These are phyloP conservation scores for Botrytis fragariae DNA, from an alignment of 2,329 filamentous ascomycete genomes.

Conservation along the genomic window DNA sequence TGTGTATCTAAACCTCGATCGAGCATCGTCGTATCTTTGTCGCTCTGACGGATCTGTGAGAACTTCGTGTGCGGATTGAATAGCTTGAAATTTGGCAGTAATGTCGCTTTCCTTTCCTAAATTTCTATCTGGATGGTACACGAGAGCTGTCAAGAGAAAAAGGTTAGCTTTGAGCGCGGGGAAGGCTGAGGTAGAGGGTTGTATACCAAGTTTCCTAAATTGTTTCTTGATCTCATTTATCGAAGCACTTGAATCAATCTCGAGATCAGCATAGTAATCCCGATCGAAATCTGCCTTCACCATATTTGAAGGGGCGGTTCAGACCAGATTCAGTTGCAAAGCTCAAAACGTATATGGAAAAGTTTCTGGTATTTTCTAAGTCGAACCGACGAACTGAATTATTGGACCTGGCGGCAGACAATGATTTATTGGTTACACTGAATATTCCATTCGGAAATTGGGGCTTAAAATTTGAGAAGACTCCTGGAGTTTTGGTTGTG, in stretches of 20 bases:
- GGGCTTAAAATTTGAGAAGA: slow-evolving; percentile 6
- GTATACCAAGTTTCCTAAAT: slow-evolving; percentile 62
- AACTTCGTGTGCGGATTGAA: slow-evolving; percentile 68
- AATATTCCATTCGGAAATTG: slow-evolving; percentile 12
- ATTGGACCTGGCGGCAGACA: not conserved
- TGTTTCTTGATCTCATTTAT: slow-evolving; percentile 66
- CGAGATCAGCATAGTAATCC: slow-evolving; percentile 69
- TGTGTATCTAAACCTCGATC: slow-evolving; percentile 29
- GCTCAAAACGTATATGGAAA: slow-evolving; percentile 3
- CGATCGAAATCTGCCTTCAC: slow-evolving; percentile 38
- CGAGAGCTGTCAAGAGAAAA: slow-evolving; percentile 48
- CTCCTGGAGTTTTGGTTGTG: not conserved
- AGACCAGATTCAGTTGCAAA: slow-evolving; percentile 4
- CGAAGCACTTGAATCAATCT: slow-evolving; percentile 56
- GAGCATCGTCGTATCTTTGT: slow-evolving; percentile 37
- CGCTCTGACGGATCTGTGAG: slow-evolving; percentile 45
- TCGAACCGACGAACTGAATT: not conserved
- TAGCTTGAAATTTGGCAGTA: slow-evolving; percentile 66
- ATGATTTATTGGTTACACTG: slow-evolving; percentile 8
- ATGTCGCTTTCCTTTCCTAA: slow-evolving; percentile 65
- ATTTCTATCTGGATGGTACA: slow-evolving; percentile 70
- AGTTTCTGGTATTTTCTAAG: not conserved
- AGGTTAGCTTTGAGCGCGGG: slow-evolving; percentile 11
- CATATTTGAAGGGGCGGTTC: slow-evolving; percentile 29
- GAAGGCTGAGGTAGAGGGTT: slow-evolving; percentile 1